Base-by-base conservation (phyloP, 2,329 filamentous ascomycete species). In the Beauveria pseudobassiana region DNA sequence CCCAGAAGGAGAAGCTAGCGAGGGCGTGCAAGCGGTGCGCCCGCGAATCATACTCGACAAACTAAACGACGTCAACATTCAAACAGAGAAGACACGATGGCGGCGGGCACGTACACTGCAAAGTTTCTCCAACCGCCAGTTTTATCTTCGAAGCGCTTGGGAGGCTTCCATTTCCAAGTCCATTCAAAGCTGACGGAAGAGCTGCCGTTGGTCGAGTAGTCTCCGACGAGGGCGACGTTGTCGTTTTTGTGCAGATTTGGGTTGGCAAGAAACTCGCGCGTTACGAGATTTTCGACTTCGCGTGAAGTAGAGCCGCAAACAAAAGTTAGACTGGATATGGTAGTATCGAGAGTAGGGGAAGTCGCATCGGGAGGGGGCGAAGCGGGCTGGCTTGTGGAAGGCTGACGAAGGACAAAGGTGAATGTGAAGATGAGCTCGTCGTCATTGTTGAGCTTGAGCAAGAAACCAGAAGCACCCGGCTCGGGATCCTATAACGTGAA, bases 221-320 rank as follows among this genome's bases (percentile, higher is more conserved):
- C 92, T 3, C 95, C 95, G n/a, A 99, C 87, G 50, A 98, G 82
- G 70, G 96, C 89, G 45, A 99, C 95, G 71, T 98, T 98, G 60
- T 92, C 84, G 71, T 97, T 98, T 73, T 96, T 98, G 78, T 99
- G 95, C 61, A 99, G 80, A 71, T 99, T 99, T 1, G 95, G 95
- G 71, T 99, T 92, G 66, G 93, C 92, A 68, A 98, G 92, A 69
- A 99, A 98, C 74, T 99, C 95, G 68, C 93, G 83, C 18, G 93
- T 98, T 53, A 98, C 88, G 52, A 99, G 79, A 67, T 95, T 97
- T 71, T 98, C 95, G 59, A 99, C 85, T 69, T 99, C 95, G 75
- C 85, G 89, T 38, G 86, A 78, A 58, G 87, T 96, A 0, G 93
- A 91, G 48, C 91, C 93, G 73, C 93, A 93, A 64, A 96, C 89